Evolutionary conservation across 2,329 filamentous ascomycete genomes (phyloP).

Genomic region (Trichoderma atroviride): DNA sequence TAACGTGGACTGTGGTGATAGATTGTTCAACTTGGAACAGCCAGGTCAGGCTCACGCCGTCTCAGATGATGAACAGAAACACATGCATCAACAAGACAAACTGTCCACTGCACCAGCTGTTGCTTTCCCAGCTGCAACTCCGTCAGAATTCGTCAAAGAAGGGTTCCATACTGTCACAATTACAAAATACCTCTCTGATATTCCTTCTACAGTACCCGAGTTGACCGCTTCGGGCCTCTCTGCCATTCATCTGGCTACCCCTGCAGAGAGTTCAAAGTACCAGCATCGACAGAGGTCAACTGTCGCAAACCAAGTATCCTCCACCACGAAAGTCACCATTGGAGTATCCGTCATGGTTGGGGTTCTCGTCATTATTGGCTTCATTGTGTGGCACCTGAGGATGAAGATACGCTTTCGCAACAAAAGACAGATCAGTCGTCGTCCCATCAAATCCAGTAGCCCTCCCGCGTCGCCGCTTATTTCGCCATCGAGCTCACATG

Average conservation of each 20-base stretch:
- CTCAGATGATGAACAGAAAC: background rate
- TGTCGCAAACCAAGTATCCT: slow-evolving; percentile 36
- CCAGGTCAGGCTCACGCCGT: background rate
- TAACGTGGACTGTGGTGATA: slow-evolving; percentile 30
- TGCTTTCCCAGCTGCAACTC: background rate
- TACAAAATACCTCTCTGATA: background rate
- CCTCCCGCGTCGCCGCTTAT: slow-evolving; percentile 45
- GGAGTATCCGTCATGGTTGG: slow-evolving; percentile 47
- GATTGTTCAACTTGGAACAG: slow-evolving; percentile 33
- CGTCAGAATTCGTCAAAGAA: slow-evolving; percentile 1
- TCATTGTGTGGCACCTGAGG: slow-evolving; percentile 44
- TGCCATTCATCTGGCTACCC: slow-evolving; percentile 31
- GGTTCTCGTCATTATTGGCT: slow-evolving; percentile 41
- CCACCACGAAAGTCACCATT: slow-evolving; percentile 50
- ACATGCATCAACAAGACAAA: background rate
- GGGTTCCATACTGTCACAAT: slow-evolving; percentile 11
- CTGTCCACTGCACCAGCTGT: background rate
- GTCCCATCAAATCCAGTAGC: slow-evolving; percentile 32
- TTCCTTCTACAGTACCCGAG: background rate
- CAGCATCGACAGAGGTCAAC: background rate
- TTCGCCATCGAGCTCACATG: slow-evolving; percentile 40
- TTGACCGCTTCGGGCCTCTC: background rate
- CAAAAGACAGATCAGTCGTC: slow-evolving; percentile 10
- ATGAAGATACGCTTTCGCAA: slow-evolving; percentile 29
- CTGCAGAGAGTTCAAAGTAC: slow-evolving; percentile 15